Evolutionary conservation across 306 rosid species (phyloP), one percentile per base, ranked within the genome.

Genomic region (Casuarina equisetifolia): DNA sequence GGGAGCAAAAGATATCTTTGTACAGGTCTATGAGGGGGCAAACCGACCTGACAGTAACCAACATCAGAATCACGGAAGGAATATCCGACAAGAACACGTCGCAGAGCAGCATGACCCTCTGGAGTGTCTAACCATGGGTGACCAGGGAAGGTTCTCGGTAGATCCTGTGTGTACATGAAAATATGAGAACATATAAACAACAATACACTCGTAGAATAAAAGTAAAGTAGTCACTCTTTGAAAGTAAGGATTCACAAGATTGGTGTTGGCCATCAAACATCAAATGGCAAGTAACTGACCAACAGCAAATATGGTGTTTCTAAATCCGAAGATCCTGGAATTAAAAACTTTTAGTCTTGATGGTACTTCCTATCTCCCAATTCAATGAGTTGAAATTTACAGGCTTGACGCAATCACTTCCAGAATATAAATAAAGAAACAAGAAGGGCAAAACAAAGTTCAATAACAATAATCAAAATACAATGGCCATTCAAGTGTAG

Each of bases 51-150:
- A 85, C 99, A 96, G 80, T 96, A 96, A 61, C 99, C 99, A 78
- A 96, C 99, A 83, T 96, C 99, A 72, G 99, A 96, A 78, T 96
- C 99, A 38, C 99, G 97, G 86, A 96, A 96, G n/a, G 99, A 96
- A 90, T 96, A 96, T 20, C 82, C 96, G 76, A 92, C 98, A 84
- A 96, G 99, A 53, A 96, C 98, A 17, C 96, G 98, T 68, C 98
- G 86, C 58, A 96, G 97, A 79, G 98, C 83, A 75, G 97, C 92
- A 59, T 96, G 99, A 53, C 99, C 98, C 76, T 87, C 98, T 43
- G 91, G 89, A 82, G 97, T 96, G 89, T 96, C 99, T 89, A 96
- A 82, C 98, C 98, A 96, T 3, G 98, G 79, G 79, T 96, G 99
- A 77, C 98, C 99, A 0, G 99, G 99, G 82, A 96, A 96, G 40